Evolutionary conservation across 2,329 filamentous ascomycete species (phyloP).

Genomic region (Colletotrichum paranaense): DNA sequence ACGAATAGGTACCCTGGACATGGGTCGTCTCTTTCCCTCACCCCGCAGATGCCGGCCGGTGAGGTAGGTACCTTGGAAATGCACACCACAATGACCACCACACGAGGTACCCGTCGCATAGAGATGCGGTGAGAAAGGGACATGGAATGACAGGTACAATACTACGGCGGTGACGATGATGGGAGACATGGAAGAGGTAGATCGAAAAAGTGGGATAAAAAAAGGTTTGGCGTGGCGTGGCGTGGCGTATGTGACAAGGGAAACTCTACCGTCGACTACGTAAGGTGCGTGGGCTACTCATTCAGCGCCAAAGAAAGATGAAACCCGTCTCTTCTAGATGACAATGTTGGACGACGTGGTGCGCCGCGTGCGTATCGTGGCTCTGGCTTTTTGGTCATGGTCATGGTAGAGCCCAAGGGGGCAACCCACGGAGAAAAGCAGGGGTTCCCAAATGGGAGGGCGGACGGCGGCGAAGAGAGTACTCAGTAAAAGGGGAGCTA

Average conservation of each 20-base stretch:
- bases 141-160: not conserved
- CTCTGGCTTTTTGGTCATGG: not conserved
- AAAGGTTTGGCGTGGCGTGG: conserved; percentile 28
- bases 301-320: conserved; percentile 25
- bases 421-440: not conserved
- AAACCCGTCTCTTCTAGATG: conserved; percentile 33
- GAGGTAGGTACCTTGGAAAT: not conserved
- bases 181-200: not conserved
- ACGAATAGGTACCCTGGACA: not conserved
- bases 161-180: not conserved
- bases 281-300: not conserved
- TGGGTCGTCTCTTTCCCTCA: not conserved
- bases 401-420: not conserved
- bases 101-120: not conserved
- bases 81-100: not conserved
- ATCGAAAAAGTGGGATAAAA: conserved; percentile 28
- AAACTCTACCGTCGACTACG: not conserved
- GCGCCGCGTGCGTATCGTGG: not conserved
- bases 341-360: not conserved
- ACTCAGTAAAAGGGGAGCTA: not conserved
- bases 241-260: conserved; percentile 27
- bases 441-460: not conserved
- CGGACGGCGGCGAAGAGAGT: no score
- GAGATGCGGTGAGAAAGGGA: not conserved
- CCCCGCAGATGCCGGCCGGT: not conserved